Percentiles rank a stretch among this genome's conserved stretches.
These are phyloP conservation scores for Purshia tridentata DNA, from an alignment of 306 rosid genomes.

Conservation along the genomic window DNA sequence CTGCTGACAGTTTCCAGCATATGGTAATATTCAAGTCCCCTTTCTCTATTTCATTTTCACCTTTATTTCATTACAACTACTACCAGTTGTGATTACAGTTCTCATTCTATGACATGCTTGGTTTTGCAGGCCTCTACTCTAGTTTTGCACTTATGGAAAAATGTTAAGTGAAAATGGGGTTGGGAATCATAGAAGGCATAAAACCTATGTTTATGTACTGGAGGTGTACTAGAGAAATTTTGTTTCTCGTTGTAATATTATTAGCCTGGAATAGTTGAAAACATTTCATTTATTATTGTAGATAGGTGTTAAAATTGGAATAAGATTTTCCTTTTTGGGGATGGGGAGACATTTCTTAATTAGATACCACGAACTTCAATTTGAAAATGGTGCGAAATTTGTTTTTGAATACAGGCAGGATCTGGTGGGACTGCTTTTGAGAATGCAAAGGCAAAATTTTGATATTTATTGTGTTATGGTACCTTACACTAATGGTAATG, in stretches of 20 bases:
- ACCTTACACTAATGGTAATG: too few species aligned
- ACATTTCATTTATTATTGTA: background rate
- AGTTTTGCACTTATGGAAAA: background rate
- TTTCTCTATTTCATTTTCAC: slow-evolving; percentile 2
- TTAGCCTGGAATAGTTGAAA: background rate
- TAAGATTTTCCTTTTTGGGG: background rate
- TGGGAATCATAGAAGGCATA: background rate
- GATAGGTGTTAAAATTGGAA: background rate
- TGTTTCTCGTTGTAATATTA: background rate
- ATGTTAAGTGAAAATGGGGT: background rate
- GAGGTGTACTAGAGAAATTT: background rate
- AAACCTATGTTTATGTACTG: background rate
- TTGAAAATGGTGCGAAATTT: too few species aligned
- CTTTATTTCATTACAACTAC: background rate
- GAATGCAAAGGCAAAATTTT: too few species aligned
- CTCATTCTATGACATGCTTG: background rate
- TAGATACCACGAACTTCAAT: too few species aligned
- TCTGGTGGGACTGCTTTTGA: too few species aligned
- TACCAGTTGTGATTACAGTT: background rate
- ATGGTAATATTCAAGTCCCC: slow-evolving; percentile 20
- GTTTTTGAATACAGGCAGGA: slow-evolving; percentile 9
- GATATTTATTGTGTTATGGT: too few species aligned
- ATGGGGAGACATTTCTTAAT: background rate
- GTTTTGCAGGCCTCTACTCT: slow-evolving; percentile 10
- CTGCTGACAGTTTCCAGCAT: slow-evolving; percentile 6